phyloP scores from a whole-genome alignment of 345 rosid genomes.

The Raphanus raphanistrum region DNA sequence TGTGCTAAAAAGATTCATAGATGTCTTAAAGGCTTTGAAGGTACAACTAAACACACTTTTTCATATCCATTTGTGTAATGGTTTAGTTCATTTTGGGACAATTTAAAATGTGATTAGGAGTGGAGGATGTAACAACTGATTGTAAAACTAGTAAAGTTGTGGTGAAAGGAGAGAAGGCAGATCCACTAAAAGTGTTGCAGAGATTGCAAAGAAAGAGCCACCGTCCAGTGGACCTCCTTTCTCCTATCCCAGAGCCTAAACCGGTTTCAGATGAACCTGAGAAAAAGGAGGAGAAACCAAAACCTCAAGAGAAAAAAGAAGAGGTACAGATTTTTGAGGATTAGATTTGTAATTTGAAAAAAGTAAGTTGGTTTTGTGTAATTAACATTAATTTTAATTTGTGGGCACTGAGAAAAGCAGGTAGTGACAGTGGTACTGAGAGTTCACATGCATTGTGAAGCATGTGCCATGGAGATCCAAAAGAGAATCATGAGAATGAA shows the following conservation, averaged over 20 bases:
- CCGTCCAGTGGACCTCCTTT: conserved; percentile 78
- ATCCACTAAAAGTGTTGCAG: conserved; percentile 77
- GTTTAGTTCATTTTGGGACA: not conserved
- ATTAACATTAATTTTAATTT: conserved; percentile 11
- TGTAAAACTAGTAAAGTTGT: conserved; percentile 77
- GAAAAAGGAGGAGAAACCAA: conserved; percentile 54
- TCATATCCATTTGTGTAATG: not conserved
- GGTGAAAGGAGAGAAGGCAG: conserved; percentile 92
- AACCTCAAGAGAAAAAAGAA: conserved; percentile 67
- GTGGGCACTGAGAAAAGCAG: conserved; percentile 40
- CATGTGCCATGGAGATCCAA: conserved; percentile 82
- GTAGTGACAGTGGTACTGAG: conserved; percentile 66
- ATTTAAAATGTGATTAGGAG: conserved; percentile 52
- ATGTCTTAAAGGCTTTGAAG: conserved; percentile 77
- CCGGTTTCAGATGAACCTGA: conserved; percentile 57
- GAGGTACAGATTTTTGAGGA: conserved; percentile 49
- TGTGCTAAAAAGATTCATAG: conserved; percentile 86
- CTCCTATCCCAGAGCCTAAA: conserved; percentile 80
- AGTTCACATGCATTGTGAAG: conserved; percentile 96
- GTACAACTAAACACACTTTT: conserved; percentile 31
- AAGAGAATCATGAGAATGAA: conserved; percentile 86
- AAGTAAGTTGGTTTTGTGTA: not conserved
- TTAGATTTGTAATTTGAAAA: not conserved
- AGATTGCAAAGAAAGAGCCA: conserved; percentile 85
- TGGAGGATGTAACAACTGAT: conserved; percentile 82